Evolutionary conservation across 2,329 filamentous ascomycete genomes (phyloP).

Genomic region (Trichoderma sp.): DNA sequence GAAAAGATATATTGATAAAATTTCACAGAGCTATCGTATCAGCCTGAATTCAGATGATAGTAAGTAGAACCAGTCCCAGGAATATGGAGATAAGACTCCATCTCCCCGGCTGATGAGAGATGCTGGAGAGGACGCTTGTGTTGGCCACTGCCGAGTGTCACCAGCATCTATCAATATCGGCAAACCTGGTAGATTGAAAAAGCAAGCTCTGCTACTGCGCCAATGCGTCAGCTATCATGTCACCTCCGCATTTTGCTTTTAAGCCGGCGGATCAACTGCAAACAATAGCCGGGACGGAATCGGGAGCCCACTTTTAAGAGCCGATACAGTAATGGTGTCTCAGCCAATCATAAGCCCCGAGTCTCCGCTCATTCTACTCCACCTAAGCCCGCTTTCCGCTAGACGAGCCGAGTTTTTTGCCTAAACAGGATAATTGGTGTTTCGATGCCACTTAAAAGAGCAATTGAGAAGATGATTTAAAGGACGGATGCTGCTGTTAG

Average conservation of each 20-base stretch:
- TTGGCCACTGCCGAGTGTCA: no score
- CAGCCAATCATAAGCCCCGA: background rate
- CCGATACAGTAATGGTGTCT: background rate
- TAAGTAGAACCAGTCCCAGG: background rate
- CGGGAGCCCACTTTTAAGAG: background rate
- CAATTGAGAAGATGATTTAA: background rate
- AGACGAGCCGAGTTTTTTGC: background rate
- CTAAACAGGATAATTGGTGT: background rate
- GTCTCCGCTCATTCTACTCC: background rate
- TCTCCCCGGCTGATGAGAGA: background rate
- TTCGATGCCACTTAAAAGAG: background rate
- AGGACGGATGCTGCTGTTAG: background rate
- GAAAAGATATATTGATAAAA: background rate
- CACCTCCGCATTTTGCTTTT: background rate
- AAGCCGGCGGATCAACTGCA: background rate
- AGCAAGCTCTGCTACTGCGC: background rate
- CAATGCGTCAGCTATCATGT: background rate
- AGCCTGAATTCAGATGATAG: background rate
- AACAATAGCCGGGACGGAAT: background rate
- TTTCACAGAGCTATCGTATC: background rate
- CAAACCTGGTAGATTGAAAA: background rate
- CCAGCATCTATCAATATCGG: background rate
- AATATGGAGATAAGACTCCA: background rate
- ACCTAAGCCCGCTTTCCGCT: background rate
- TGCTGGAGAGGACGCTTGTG: no score